Evolutionary conservation across 352 stramenopile genomes (phyloP), one percentile per base, ranked within the genome.

Genomic region (Phytophthora pisi): DNA sequence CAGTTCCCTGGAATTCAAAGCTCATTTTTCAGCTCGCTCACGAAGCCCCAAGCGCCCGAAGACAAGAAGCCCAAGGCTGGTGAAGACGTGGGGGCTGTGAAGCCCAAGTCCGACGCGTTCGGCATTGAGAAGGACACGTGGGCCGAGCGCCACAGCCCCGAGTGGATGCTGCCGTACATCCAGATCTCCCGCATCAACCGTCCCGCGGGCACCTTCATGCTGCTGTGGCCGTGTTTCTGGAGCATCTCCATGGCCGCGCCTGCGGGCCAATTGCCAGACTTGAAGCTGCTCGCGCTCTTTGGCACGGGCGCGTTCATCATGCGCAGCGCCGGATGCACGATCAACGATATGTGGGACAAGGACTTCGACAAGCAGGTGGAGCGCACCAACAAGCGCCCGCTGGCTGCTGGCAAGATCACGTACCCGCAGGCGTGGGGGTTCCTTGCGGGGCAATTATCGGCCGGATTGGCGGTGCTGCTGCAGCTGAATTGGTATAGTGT

Each of bases 281-380:
- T 91, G 40, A 70, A 77, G 38, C 80, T 98, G 47, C 75, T 98
- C 51, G 78, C 83, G 40, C 75, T 95, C 5, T 96, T 96, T 61
- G 90, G 78, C 26, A 86, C 87, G 4, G 98, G 98, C 13, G 87
- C 97, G 18, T 93, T 99, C 77, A 88, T 99, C 62, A 99, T 99
- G 98, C 86, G 97, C 31, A 95, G 96, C 68, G 92, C 92, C 18
- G 98, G 98, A 4, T 99, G 98, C 81, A 99, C 96, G 40, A 99
- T 99, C 75, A 99, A 99, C 76, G 98, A 99, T 79, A 98, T 99
- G 85, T 99, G 97, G 97, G 98, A 99, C 90, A 88, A 91, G 57
- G 89, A 99, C 64, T 97, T 99, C 78, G 98, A 99, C 84, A 91
- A 89, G 62, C 73, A 96, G 43, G 98, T 99, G 16, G 84, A 93